phyloP scores from a whole-genome alignment of 768 basidiomycete genomes.

The Vararia minispora region DNA sequence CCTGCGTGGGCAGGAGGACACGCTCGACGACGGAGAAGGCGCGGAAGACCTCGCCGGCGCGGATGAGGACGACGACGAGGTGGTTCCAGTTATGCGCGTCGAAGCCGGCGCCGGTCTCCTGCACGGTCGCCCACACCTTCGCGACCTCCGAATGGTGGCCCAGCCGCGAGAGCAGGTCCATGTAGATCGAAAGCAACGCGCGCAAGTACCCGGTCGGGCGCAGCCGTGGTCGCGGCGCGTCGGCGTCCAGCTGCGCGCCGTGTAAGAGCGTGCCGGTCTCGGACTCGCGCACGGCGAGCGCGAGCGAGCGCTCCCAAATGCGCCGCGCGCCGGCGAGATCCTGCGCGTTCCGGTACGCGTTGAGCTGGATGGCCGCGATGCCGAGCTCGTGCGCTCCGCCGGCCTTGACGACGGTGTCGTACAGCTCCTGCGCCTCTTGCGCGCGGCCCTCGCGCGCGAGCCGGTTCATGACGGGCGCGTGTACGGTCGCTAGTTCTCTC shows the following conservation, averaged over 20 bases:
- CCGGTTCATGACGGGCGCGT: conserved; percentile 47
- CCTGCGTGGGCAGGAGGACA: conserved; percentile 55
- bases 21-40: conserved; percentile 77
- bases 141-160: conserved; percentile 54
- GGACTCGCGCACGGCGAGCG: conserved; percentile 38
- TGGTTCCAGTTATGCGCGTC: conserved; percentile 92
- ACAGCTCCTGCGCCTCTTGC: conserved; percentile 45
- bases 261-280: conserved; percentile 24
- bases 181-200: conserved; percentile 70
- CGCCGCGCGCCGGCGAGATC: conserved; percentile 43
- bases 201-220: conserved; percentile 56
- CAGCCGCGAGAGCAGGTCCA: conserved; percentile 59
- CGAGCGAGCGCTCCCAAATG: conserved; percentile 61
- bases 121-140: conserved; percentile 54
- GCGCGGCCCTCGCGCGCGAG: conserved; percentile 34
- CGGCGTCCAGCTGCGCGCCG: conserved; percentile 15
- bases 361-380: conserved; percentile 54
- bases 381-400: conserved; percentile 51
- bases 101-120: conserved; percentile 56
- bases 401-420: conserved; percentile 37
- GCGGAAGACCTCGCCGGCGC: conserved; percentile 71
- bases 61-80: conserved; percentile 60
- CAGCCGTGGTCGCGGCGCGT: conserved; percentile 14
- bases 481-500: too few relatives aligned
- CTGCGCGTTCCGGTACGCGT: conserved; percentile 52